Conservation (phyloP, 768 basidiomycete species). For the Tricholoma bakamatsutake region DNA sequence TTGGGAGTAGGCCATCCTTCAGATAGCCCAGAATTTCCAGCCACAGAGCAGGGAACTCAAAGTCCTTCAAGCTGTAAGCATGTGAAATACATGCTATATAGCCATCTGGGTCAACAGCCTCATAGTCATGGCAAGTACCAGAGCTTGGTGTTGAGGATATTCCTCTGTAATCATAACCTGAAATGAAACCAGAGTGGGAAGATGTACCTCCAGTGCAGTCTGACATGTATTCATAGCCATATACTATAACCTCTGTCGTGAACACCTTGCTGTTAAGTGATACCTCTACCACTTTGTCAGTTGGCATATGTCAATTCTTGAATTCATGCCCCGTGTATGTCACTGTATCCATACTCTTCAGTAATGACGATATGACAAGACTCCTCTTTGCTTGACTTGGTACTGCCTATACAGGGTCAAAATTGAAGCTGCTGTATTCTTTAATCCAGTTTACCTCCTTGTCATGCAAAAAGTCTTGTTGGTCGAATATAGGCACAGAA, state of each 20-base stretch:
- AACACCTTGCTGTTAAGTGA: constrained; percentile 16
- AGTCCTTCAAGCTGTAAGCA: constrained; percentile 1
- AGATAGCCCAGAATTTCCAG: constrained; percentile 15
- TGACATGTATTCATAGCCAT: constrained; percentile 6
- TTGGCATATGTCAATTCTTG: neutral
- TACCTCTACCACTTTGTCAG: constrained; percentile 9
- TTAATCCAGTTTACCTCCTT: neutral
- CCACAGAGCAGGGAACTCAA: constrained; percentile 2
- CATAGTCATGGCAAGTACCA: constrained; percentile 17
- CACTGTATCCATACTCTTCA: neutral
- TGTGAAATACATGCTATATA: neutral
- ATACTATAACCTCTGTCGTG: constrained; percentile 18
- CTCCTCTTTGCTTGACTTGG: neutral
- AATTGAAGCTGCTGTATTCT: neutral
- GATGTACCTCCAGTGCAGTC: constrained; percentile 10
- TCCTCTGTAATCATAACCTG: no score
- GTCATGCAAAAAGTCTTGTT: neutral
- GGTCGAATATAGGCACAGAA: neutral
- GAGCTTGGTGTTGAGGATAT: constrained; percentile 13
- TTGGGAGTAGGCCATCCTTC: constrained; percentile 1
- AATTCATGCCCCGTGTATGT: constrained; percentile 3
- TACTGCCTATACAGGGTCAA: neutral
- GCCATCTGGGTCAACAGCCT: neutral
- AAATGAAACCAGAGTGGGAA: neutral
- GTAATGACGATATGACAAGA: neutral